Conservation (phyloP, 129 eudicot genomes). For the Heracleum sosnowskyi region DNA sequence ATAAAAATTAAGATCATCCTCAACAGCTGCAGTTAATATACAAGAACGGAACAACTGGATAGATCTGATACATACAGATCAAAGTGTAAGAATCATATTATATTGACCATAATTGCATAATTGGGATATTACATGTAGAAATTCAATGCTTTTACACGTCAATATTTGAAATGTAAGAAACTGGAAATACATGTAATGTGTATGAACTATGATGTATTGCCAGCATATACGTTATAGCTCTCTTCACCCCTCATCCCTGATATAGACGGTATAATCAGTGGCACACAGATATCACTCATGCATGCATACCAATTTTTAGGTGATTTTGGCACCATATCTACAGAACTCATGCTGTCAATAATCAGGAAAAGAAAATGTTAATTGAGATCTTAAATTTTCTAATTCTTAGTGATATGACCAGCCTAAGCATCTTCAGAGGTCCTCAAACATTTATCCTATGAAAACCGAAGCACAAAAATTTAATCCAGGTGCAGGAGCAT, state of each 20-base stretch:
- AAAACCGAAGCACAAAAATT: background rate
- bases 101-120: background rate
- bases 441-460: background rate
- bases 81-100: background rate
- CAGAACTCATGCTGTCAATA: background rate
- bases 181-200: background rate
- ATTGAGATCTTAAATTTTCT: background rate
- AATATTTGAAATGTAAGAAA: background rate
- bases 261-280: background rate
- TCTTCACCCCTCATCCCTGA: background rate
- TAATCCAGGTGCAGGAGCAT: background rate
- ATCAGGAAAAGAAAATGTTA: background rate
- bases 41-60: background rate
- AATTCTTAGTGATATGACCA: background rate
- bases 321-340: background rate
- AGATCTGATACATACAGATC: background rate
- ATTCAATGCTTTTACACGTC: background rate
- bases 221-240: background rate
- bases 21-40: background rate
- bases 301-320: background rate
- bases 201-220: background rate
- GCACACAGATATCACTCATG: background rate
- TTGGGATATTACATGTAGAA: background rate
- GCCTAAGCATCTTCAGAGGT: background rate
- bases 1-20: slow-evolving; percentile 7